Evolutionary conservation across 495 filamentous ascomycete species (phyloP), one percentile per base, ranked within the genome.

Genomic region (Penicillium dipodomyicola): DNA sequence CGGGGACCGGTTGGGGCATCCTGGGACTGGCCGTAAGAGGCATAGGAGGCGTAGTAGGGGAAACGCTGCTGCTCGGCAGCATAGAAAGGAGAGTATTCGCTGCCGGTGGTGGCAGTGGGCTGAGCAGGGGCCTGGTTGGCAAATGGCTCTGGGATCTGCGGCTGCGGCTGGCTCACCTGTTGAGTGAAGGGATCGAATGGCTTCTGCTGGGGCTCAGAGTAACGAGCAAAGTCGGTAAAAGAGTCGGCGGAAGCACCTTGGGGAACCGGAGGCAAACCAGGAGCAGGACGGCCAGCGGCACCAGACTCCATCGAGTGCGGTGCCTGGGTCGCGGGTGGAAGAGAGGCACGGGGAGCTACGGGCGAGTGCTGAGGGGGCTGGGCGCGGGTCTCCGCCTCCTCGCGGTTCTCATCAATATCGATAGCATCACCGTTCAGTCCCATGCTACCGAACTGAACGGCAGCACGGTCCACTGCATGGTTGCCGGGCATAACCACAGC

Each of bases 401-500:
- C 94, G 41, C 92, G 83, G 64, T 97, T 92, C 62, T 91, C 90
- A 67, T 97, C 94, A 57, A 96, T 88, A 62, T 96, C 94, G 19
- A 89, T 82, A 12, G 80, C 68, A 54, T 84, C 80, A 53, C 87
- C 94, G 68, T 91, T 93, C 64, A 97, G 70, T 55, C 88, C 93
- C 82, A 99, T 90, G 67, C 90, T 95, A 49, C 94, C 94, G 72
- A 99, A 99, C 68, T 97, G 95, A 41, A 99, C 91, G n/a, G 91
- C 87, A 47, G 92, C 83, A 50, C 91, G 86, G 68, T 96, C 92
- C 9, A 98, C 90, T 39, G 91, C 92, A 63, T 96, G 92, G 72
- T 97, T 96, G n/a, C 91, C 91, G 30, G 94, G 94, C 94, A 99
- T 97, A 49, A 96, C 89, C 35, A 99, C 94, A 17, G 92, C 90